A percentile compares a stretch with the other conserved stretches of the same genome.
Evolutionary conservation across 139 green algal species (phyloP).

Genomic region (Choricystis sp.): DNA sequence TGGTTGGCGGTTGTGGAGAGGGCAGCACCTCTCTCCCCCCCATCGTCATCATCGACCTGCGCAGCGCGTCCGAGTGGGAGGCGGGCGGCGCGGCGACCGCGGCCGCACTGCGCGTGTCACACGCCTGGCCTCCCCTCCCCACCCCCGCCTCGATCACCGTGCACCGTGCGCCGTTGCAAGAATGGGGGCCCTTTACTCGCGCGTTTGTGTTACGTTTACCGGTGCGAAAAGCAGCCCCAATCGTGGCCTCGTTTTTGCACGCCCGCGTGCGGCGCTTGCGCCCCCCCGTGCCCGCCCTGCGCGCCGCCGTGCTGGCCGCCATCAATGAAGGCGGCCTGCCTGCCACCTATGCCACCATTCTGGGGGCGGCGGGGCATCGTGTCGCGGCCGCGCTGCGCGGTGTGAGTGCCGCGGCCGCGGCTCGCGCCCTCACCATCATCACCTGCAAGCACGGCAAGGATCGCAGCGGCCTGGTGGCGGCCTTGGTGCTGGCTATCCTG

Average conservation of each 20-base stretch:
- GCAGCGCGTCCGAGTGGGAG: too few relatives aligned
- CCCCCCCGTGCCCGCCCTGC: neutral
- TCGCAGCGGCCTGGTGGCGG: neutral
- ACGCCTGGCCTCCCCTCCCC: neutral
- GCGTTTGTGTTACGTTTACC: neutral
- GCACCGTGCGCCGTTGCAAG: neutral
- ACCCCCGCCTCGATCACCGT: neutral
- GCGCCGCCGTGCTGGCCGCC: neutral
- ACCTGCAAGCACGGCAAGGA: constrained; percentile 3
- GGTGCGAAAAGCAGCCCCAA: too few relatives aligned
- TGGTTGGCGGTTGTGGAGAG: too few relatives aligned
- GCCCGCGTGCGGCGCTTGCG: neutral
- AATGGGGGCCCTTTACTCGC: neutral
- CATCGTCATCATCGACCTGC: too few relatives aligned
- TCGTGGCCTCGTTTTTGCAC: neutral
- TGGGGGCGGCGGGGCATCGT: neutral
- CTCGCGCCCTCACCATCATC: neutral
- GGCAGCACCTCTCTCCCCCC: too few relatives aligned
- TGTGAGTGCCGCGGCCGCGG: neutral
- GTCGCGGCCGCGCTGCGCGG: neutral
- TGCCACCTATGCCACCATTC: neutral
- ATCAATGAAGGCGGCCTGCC: neutral
- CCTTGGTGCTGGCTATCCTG: neutral
- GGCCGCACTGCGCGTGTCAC: too few relatives aligned
- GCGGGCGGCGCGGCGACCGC: too few relatives aligned